Conservation (phyloP, 2,329 filamentous ascomycete species). For the Ophiostoma populinum region DNA sequence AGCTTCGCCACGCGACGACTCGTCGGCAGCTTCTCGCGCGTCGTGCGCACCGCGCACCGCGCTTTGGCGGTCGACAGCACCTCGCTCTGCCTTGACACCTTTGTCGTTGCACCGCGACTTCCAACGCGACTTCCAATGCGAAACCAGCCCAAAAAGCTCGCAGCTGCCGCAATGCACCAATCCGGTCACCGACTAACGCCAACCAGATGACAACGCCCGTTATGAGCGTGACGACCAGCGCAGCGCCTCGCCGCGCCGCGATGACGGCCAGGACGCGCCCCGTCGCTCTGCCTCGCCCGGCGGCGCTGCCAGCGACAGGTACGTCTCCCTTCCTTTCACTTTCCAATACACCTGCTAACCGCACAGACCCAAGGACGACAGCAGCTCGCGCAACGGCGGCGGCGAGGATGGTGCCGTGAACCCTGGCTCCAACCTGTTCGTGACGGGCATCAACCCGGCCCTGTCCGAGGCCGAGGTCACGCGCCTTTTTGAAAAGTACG, state of each 20-base stretch:
- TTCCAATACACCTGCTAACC: conserved; percentile 1
- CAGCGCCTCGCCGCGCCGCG: conserved; percentile 48
- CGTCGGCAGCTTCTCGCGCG: too few relatives aligned
- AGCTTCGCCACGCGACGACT: too few relatives aligned
- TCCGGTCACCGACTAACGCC: conserved; percentile 8
- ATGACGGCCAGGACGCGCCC: conserved; percentile 39
- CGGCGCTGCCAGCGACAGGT: conserved; percentile 35
- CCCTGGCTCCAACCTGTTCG: conserved; percentile 94
- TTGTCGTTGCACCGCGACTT: too few relatives aligned
- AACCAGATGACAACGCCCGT: conserved; percentile 42
- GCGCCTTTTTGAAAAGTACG: conserved; percentile 95
- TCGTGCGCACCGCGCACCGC: too few relatives aligned
- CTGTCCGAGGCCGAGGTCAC: conserved; percentile 80
- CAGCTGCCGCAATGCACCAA: too few relatives aligned
- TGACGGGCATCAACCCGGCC: conserved; percentile 91
- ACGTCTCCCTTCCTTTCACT: conserved; percentile 17
- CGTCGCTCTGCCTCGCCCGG: conserved; percentile 47
- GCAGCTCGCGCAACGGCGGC: conserved; percentile 20
- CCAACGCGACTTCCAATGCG: too few relatives aligned
- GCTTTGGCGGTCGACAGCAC: too few relatives aligned
- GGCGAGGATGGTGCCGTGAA: conserved; percentile 64
- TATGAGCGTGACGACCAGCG: conserved; percentile 46
- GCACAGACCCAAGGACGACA: conserved; percentile 29
- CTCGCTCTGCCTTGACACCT: too few relatives aligned
- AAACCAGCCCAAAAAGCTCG: too few relatives aligned